A percentile compares a stretch with the other conserved stretches of the same genome.
Evolutionary conservation across 495 filamentous ascomycete species (phyloP).

Genomic region (Pseudevernia furfuracea): DNA sequence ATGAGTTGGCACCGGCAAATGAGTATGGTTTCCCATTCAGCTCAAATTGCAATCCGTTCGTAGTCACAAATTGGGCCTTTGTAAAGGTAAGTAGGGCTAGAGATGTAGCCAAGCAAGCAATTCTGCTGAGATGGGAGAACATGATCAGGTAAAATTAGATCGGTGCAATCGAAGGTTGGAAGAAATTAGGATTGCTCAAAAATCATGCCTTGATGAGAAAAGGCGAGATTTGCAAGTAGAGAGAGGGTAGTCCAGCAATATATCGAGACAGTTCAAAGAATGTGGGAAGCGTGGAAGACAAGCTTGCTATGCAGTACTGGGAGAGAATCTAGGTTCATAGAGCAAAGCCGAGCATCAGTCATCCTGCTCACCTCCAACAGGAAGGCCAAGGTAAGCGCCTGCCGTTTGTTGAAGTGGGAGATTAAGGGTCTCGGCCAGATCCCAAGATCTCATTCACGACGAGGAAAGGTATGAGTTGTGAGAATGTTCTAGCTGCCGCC

Average conservation of each 20-base stretch:
- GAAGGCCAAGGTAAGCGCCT: neutral
- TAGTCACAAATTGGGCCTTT: slow-evolving; percentile 8
- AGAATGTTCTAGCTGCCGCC: neutral
- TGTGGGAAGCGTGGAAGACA: neutral
- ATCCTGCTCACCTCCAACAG: neutral
- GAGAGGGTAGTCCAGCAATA: neutral
- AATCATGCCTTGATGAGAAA: neutral
- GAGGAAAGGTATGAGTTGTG: neutral
- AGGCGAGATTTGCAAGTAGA: neutral
- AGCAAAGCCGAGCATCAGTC: neutral
- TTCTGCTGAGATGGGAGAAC: neutral
- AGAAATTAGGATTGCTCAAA: neutral
- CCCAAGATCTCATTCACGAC: neutral
- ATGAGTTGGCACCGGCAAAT: slow-evolving; percentile 12
- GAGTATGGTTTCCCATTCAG: slow-evolving; percentile 13
- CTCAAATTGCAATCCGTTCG: slow-evolving; percentile 3
- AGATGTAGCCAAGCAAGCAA: neutral
- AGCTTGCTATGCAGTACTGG: neutral
- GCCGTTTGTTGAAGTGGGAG: neutral
- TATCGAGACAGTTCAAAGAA: neutral
- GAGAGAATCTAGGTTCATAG: neutral
- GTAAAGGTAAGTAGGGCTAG: neutral
- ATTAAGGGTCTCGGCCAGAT: neutral
- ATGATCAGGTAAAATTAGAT: neutral
- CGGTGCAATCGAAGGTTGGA: neutral